Evolutionary conservation across 164 flowering plant species (phyloP).

Genomic region (Houttuynia cordata): DNA sequence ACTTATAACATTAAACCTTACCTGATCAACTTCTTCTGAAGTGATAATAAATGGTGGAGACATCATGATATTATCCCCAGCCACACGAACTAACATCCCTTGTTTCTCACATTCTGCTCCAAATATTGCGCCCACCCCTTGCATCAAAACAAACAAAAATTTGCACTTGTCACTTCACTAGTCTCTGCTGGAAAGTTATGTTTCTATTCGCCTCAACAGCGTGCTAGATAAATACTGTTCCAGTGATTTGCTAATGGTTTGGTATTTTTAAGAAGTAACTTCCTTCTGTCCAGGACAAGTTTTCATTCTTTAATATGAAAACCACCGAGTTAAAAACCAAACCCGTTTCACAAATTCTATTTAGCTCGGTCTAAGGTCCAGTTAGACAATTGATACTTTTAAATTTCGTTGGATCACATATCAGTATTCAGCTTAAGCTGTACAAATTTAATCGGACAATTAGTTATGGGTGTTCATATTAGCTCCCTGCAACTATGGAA

Average conservation of each 20-base stretch:
- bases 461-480: no score
- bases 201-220: neutral
- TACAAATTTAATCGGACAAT: no score
- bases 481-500: no score
- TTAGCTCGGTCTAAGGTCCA: no score
- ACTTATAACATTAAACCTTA: constrained; percentile 9
- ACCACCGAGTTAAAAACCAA: neutral
- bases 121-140: constrained; percentile 80
- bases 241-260: no score
- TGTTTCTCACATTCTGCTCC: constrained; percentile 81
- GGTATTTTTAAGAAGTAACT: neutral
- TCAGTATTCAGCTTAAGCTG: no score
- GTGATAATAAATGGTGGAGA: constrained; percentile 80
- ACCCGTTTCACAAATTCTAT: neutral
- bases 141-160: constrained; percentile 1
- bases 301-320: neutral
- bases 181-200: neutral
- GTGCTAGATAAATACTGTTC: neutral
- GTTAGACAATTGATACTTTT: no score
- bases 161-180: neutral
- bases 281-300: neutral
- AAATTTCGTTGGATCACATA: no score
- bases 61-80: constrained; percentile 90
- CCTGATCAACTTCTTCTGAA: constrained; percentile 70
- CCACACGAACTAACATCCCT: constrained; percentile 87